Evolutionary conservation across 257 asterid species (phyloP), one percentile per base, ranked within the genome.

Genomic region (Solanum lycopersicoides): DNA sequence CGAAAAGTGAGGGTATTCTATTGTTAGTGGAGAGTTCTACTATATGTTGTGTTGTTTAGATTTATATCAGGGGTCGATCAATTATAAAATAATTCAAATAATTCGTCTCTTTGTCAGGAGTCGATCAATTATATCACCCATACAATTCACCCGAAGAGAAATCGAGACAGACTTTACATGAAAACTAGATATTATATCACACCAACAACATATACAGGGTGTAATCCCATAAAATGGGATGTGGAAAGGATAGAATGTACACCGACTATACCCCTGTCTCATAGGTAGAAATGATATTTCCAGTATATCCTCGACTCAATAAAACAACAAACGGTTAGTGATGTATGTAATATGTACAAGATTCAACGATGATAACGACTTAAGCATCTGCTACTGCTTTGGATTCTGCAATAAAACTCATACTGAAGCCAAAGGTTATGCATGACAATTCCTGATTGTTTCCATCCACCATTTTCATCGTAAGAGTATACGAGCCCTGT

Each of bases 401-500:
- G 47, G 82, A 32, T 34, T 87, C 89, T 50, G 89, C 88, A 35
- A 83, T 6, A 44, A 89, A 88, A 39, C 90, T 87, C 63, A 91
- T 86, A 89, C 86, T 91, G 88, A 91, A 91, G 80, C 82, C 84
- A 83, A 91, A 91, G 72, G 86, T 91, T 60, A 91, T 88, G 90
- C 93, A 88, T 44, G 89, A 74, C 89, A 91, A 53, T 83, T 86
- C 88, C 7, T 86, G 83, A 82, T 87, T 80, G 87, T 32, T 66
- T 56, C 66, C 91, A 34, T 88, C 90, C 86, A 47, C 28, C 90
- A 90, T 80, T 0, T 41, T 87, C 92, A 90, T 90, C 53, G 83
- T 82, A 73, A 90, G 88, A 7, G 89, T 72, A 87, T 91, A 91
- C 8, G 86, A 90, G 14, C 93, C 92, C 91, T 91, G 87, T 63